Evolutionary conservation across 2,329 filamentous ascomycete species (phyloP), one percentile per base, ranked within the genome.

Genomic region (Phoma sp.): DNA sequence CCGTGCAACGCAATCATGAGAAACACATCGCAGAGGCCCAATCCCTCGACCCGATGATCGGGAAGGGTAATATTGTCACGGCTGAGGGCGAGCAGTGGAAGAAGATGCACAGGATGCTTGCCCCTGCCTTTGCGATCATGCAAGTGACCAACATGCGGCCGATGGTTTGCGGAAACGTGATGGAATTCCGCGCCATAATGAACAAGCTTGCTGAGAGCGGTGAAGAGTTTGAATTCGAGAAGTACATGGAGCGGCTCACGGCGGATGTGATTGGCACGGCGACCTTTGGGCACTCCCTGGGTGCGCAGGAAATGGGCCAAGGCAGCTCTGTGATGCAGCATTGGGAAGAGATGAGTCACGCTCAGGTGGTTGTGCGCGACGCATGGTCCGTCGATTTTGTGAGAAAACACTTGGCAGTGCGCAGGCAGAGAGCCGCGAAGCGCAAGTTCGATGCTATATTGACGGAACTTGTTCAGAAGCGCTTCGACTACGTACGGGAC

Each of bases 31-130:
- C 25, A 1, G 58, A 66, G n/a, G 38, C 40, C 4, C 27, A 24
- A 1, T 57, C 60, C 10, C 38, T 75, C 4, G 62, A 64, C 8
- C 67, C 68, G 2, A 37, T 75, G 27, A 53, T 72, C 3, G 73
- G 70, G 1, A 39, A 41, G 4, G 55, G 61, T 9, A 72, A 70
- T 23, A 62, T 77, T 3, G 63, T 72, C 2, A 62, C 65, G 0
- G 43, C 62, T n/a, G 60, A 74, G 23, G 74, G 73, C 9, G 40
- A 65, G 3, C 35, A 40, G 11, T 76, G 75, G 74, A 77, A 75
- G 55, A 48, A 58, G 18, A 61, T 72, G 50, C 69, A 73, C 38
- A 66, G 65, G 32, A 71, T 72, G 60, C 60, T 75, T n/a, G 63
- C 68, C 6, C 74, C 75, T 2, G 73, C 72, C 0, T 78, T 78